Conservation (phyloP, 345 rosid species). For the Zanthoxylum bungeanum region DNA sequence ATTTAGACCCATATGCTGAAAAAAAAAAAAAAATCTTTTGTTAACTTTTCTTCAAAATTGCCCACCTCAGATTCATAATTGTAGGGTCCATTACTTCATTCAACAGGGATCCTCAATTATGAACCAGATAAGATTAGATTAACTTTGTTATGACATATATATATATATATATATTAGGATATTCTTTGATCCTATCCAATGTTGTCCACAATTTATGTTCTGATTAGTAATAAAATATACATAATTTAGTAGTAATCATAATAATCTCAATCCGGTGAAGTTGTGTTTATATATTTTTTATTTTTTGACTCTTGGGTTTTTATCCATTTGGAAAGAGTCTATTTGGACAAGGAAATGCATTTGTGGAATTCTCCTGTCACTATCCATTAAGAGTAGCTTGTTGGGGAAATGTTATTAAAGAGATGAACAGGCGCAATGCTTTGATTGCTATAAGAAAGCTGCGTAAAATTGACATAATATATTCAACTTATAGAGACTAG, state of each 20-base stretch:
- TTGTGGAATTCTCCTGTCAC: not conserved
- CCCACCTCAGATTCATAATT: not conserved
- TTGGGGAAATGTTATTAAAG: not conserved
- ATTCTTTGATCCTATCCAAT: not conserved
- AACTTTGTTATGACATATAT: not conserved
- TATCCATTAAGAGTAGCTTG: not conserved
- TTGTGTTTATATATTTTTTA: no score
- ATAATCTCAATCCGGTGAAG: not conserved
- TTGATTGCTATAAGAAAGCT: not conserved
- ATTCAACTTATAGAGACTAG: not conserved
- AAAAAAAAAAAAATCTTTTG: not conserved
- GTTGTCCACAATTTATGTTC: not conserved
- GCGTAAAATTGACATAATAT: not conserved
- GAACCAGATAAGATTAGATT: not conserved
- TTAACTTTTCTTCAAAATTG: not conserved
- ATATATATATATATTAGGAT: not conserved
- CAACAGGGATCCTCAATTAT: not conserved
- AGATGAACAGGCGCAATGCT: not conserved
- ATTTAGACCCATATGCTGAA: not conserved
- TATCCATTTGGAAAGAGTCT: not conserved
- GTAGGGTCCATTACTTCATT: not conserved
- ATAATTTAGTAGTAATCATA: not conserved
- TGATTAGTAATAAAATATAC: not conserved
- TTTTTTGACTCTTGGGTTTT: no score
- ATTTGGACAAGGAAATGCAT: not conserved